These are phyloP conservation scores for Letharia lupina DNA, from an alignment of 495 filamentous ascomycete species.

Conservation along the genomic window DNA sequence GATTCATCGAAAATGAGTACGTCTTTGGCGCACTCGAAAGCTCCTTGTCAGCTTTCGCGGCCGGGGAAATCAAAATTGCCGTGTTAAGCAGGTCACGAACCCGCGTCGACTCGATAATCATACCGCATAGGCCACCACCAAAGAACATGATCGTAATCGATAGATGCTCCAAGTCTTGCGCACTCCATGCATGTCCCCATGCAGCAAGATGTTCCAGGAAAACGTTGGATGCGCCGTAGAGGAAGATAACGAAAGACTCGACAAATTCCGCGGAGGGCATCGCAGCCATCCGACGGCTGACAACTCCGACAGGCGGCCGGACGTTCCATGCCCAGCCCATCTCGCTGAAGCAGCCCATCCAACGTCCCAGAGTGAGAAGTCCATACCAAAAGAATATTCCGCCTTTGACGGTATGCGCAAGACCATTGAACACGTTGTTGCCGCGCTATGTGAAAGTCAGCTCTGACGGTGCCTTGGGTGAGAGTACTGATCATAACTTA, in stretches of 20 bases:
- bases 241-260: slow-evolving; percentile 80
- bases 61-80: slow-evolving; percentile 41
- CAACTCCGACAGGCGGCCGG: slow-evolving; percentile 49
- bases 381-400: slow-evolving; percentile 98
- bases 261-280: slow-evolving; percentile 79
- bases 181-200: slow-evolving; percentile 60
- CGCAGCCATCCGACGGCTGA: slow-evolving; percentile 51
- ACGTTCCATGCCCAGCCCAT: slow-evolving; percentile 96
- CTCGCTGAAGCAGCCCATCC: slow-evolving; percentile 83
- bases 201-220: slow-evolving; percentile 82
- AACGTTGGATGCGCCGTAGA: slow-evolving; percentile 83
- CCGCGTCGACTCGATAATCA: slow-evolving; percentile 76
- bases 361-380: slow-evolving; percentile 77
- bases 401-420: slow-evolving; percentile 93
- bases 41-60: slow-evolving; percentile 33
- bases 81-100: slow-evolving; percentile 65
- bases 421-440: slow-evolving; percentile 64
- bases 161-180: slow-evolving; percentile 82
- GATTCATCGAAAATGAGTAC: slow-evolving; percentile 76
- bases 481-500: slow-evolving; percentile 33
- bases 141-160: slow-evolving; percentile 93
- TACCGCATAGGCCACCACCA: slow-evolving; percentile 87
- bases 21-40: slow-evolving; percentile 52
- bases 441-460: slow-evolving; percentile 40
- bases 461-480: not conserved